These are phyloP conservation scores for Terfezia claveryi DNA, from an alignment of 495 filamentous ascomycete species.

Conservation along the genomic window DNA sequence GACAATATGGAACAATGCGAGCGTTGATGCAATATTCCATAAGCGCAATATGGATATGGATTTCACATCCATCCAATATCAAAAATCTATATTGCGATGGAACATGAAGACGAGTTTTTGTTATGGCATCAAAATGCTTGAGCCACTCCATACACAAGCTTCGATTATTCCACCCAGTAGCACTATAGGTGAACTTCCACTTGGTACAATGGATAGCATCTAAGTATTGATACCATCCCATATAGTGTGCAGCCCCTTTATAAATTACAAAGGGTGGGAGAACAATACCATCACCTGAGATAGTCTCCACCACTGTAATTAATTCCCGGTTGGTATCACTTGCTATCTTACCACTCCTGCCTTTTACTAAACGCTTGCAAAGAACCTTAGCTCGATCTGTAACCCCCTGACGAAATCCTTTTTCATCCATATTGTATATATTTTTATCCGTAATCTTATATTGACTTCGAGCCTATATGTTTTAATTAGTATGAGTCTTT, in stretches of 20 bases:
- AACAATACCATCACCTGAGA: too few species aligned
- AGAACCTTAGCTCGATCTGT: neutral
- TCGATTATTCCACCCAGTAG: conserved; percentile 15
- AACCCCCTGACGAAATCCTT: neutral
- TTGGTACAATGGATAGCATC: too few species aligned
- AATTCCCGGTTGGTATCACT: too few species aligned
- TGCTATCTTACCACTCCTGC: too few species aligned
- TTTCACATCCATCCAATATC: conserved; percentile 5
- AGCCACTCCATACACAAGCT: conserved; percentile 11
- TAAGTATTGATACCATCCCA: too few species aligned
- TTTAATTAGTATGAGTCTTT: too few species aligned
- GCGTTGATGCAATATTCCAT: conserved; percentile 4
- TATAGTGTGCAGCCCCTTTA: too few species aligned
- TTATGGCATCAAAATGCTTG: conserved; percentile 7
- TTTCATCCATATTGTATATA: neutral
- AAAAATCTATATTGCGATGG: neutral
- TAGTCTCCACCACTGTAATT: neutral
- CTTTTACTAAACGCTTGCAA: neutral
- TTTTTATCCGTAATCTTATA: too few species aligned
- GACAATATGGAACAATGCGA: conserved; percentile 4
- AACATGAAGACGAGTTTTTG: too few species aligned
- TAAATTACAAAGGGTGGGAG: too few species aligned
- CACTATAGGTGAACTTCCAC: too few species aligned
- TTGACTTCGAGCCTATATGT: too few species aligned
- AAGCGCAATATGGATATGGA: conserved; percentile 5